Percentiles rank a stretch among this genome's conserved stretches.
phyloP scores from a whole-genome alignment of 2,329 filamentous ascomycete genomes.

The Chalara sp. region DNA sequence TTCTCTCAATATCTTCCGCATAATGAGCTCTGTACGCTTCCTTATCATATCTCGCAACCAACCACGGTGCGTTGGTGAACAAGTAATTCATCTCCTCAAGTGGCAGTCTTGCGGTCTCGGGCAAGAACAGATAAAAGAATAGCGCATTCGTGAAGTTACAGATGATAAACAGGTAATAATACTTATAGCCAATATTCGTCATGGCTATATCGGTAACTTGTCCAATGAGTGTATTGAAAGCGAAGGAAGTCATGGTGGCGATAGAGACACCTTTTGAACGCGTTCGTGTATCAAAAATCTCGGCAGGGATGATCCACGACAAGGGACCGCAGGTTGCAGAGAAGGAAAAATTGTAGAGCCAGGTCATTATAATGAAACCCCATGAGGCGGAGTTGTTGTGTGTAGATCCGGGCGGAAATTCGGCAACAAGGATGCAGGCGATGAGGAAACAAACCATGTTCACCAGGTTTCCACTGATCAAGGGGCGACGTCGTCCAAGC shows the following conservation, averaged over 20 bases:
- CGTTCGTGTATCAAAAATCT: constrained; percentile 73
- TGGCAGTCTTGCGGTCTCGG: constrained; percentile 57
- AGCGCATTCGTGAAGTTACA: constrained; percentile 63
- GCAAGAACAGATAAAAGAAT: constrained; percentile 62
- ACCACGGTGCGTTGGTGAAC: constrained; percentile 45
- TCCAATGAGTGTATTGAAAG: constrained; percentile 72
- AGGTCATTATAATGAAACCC: constrained; percentile 72
- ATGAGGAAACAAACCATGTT: constrained; percentile 64
- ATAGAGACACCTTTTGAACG: constrained; percentile 69
- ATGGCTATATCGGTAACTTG: constrained; percentile 54
- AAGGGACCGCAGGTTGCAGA: constrained; percentile 64
- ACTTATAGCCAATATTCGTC: constrained; percentile 38
- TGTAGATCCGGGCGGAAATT: constrained; percentile 52
- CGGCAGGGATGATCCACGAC: constrained; percentile 41
- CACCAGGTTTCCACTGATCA: constrained; percentile 65
- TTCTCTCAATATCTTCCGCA: constrained; percentile 49
- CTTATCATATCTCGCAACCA: constrained; percentile 52
- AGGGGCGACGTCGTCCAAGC: constrained; percentile 63
- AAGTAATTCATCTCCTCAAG: constrained; percentile 44
- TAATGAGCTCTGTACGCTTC: constrained; percentile 39
- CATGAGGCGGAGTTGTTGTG: constrained; percentile 51
- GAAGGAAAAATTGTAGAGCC: constrained; percentile 77
- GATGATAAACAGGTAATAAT: constrained; percentile 52
- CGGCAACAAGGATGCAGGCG: constrained; percentile 44
- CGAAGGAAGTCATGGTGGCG: constrained; percentile 66